A percentile compares a stretch with the other conserved stretches of the same genome.
Conservation (phyloP, 257 asterid genomes). For the Echium plantagineum region DNA sequence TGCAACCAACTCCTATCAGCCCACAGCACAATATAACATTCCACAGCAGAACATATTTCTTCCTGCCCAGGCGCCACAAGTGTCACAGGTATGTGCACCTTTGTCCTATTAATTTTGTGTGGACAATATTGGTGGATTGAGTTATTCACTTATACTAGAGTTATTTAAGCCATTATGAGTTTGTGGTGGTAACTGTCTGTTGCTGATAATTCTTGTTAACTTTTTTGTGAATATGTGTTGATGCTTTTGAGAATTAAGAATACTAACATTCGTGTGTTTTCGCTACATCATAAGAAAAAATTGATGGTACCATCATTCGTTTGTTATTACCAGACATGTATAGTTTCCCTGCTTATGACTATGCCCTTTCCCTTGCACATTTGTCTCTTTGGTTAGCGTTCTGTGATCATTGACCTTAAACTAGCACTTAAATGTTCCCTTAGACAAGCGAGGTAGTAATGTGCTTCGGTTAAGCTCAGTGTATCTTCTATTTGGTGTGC, state of each 20-base stretch:
- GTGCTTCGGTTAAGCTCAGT: too few relatives aligned
- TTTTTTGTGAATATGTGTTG: too few relatives aligned
- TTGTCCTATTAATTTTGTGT: conserved; percentile 8
- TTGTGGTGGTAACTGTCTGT: neutral
- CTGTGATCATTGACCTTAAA: too few relatives aligned
- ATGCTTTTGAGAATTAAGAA: neutral
- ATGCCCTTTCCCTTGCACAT: too few relatives aligned
- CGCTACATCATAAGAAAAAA: too few relatives aligned
- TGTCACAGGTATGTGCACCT: conserved; percentile 33
- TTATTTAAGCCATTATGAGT: too few relatives aligned
- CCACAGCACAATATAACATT: conserved; percentile 35
- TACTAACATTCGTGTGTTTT: neutral
- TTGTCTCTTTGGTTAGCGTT: too few relatives aligned
- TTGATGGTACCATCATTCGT: neutral
- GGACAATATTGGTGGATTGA: neutral
- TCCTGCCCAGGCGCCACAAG: conserved; percentile 44
- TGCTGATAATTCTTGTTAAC: neutral
- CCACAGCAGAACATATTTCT: conserved; percentile 56
- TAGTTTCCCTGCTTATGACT: too few relatives aligned
- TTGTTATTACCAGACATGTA: too few relatives aligned
- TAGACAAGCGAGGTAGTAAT: too few relatives aligned
- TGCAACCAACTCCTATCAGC: conserved; percentile 36
- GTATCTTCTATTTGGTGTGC: too few relatives aligned
- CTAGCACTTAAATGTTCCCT: too few relatives aligned
- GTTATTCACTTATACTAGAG: neutral